Conservation (phyloP, 306 rosid species). For the Acmispon strigosus region DNA sequence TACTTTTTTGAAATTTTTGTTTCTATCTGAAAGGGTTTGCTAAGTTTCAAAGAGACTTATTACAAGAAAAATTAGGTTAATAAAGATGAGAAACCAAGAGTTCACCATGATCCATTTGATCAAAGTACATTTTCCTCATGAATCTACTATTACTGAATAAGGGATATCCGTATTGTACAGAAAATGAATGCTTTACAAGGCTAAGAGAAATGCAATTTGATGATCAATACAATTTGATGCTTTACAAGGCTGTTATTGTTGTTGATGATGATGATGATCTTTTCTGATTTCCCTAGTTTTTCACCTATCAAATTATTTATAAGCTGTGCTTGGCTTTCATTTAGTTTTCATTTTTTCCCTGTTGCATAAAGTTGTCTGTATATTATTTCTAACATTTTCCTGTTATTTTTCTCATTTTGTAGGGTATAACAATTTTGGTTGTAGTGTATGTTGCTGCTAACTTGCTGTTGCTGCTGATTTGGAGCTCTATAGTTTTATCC, state of each 20-base stretch:
- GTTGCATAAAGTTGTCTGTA: not conserved
- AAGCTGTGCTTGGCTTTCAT: not conserved
- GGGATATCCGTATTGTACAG: not conserved
- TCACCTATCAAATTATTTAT: not conserved
- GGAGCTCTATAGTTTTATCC: not conserved
- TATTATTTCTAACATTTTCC: constrained; percentile 13
- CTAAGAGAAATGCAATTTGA: not conserved
- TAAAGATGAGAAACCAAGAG: not conserved
- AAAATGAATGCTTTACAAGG: not conserved
- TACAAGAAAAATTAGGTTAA: not conserved
- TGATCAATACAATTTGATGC: not conserved
- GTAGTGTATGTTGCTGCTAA: not conserved
- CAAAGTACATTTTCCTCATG: not conserved
- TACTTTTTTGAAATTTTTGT: not conserved
- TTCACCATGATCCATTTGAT: not conserved
- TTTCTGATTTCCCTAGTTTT: not conserved
- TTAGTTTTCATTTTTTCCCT: not conserved
- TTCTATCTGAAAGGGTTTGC: not conserved
- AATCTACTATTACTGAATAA: not conserved
- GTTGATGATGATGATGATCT: too few relatives aligned
- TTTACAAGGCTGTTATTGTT: too few relatives aligned
- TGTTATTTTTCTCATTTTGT: constrained; percentile 10
- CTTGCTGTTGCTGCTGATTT: constrained; percentile 2
- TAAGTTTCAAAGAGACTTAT: not conserved
- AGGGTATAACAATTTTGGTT: constrained; percentile 24